Conservation (phyloP, 768 basidiomycete species). For the Postia placenta region DNA sequence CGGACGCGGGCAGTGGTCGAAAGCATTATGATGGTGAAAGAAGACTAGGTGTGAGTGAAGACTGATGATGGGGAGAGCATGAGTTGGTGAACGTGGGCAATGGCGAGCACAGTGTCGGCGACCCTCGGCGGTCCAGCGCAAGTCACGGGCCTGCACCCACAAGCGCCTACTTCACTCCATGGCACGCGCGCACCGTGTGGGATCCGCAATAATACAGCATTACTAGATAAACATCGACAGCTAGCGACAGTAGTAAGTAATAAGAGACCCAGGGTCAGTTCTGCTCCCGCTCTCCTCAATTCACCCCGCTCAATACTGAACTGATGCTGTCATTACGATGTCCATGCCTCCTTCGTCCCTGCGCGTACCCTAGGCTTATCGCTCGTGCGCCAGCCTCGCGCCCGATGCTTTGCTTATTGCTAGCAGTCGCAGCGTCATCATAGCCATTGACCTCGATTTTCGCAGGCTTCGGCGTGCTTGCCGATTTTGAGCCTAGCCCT, state of each 20-base stretch:
- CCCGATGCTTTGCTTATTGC: not conserved
- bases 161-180: no score
- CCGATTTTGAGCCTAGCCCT: slow-evolving; percentile 32
- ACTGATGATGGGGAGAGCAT: not conserved
- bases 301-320: not conserved
- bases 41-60: not conserved
- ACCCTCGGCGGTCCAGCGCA: no score
- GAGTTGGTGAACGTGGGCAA: not conserved
- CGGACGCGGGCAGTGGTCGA: slow-evolving; percentile 9
- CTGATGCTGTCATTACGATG: not conserved
- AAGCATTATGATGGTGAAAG: slow-evolving; percentile 9
- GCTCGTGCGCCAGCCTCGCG: not conserved
- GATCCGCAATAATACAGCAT: not conserved
- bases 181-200: no score
- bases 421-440: not conserved
- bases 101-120: not conserved
- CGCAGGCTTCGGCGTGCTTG: not conserved
- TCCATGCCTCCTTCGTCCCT: not conserved
- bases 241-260: not conserved
- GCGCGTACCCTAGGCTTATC: slow-evolving; percentile 1
- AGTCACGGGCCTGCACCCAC: no score
- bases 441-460: not conserved
- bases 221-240: not conserved
- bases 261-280: not conserved
- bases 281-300: not conserved